A percentile compares a stretch with the other conserved stretches of the same genome.
These are phyloP conservation scores for Saturnispora hagleri DNA, from an alignment of 805 yeast species.

Conservation along the genomic window DNA sequence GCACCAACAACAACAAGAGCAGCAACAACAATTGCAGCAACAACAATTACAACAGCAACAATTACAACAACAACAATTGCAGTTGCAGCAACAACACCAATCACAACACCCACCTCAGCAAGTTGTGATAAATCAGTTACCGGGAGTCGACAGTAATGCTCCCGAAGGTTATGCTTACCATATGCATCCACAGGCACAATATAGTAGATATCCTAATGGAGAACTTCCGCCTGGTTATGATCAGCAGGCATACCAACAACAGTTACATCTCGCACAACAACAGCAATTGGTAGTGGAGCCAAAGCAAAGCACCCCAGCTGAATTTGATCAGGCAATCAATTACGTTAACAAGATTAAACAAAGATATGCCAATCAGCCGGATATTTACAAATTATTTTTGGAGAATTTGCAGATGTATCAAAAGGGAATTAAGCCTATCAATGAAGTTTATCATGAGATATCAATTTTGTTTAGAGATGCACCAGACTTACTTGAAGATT, in stretches of 20 bases:
- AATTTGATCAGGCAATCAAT: conserved; percentile 93
- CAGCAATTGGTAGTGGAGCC: conserved; percentile 16
- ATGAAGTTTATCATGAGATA: conserved; percentile 92
- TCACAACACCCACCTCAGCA: conserved; percentile 12
- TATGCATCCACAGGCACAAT: background rate
- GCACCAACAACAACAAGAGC: conserved; percentile 14
- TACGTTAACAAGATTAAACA: conserved; percentile 95
- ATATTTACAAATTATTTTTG: conserved; percentile 86
- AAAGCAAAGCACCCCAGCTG: conserved; percentile 59
- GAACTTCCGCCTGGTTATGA: conserved; percentile 1
- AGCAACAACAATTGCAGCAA: conserved; percentile 14
- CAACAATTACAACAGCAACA: conserved; percentile 14
- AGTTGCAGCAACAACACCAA: conserved; percentile 14
- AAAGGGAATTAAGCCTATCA: conserved; percentile 89
- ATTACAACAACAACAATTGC: conserved; percentile 15
- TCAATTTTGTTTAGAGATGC: conserved; percentile 82
- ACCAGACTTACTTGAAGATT: conserved; percentile 90
- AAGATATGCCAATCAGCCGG: conserved; percentile 88
- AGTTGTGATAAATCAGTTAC: background rate
- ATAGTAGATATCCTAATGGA: background rate
- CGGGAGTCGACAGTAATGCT: background rate
- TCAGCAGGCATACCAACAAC: conserved; percentile 7
- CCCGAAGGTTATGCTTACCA: background rate
- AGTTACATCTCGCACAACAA: conserved; percentile 9
- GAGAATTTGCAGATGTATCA: conserved; percentile 96